Base-by-base conservation (phyloP, 2,329 filamentous ascomycete species). In the Alternaria burnsii region DNA sequence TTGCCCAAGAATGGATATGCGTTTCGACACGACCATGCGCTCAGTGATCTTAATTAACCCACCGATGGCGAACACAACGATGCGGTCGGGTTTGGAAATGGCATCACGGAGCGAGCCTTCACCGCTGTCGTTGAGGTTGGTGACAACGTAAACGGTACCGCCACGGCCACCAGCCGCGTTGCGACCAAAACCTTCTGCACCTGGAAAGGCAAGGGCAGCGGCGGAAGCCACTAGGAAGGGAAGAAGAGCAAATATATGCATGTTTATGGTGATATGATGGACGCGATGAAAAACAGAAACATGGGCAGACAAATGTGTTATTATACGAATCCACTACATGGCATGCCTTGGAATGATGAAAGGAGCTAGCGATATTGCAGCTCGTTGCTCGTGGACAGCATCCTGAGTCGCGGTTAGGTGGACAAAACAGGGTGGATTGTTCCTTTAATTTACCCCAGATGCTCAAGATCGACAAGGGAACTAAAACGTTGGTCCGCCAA, bases 81-180 rank as follows among this genome's bases (percentile, higher is more conserved):
- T 84, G 34, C 83, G 82, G 62, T 84, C 81, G 1, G 81, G 63
- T 53, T 79, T 66, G 0, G 81, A 83, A 36, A 85, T 82, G 14
- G 82, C 83, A 66, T 86, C 83, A 26, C 83, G 82, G 10, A 85
- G 79, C 3, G 83, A 85, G 2, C 83, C 83, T 8, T 79, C 62
- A 5, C 83, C 84, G 3, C 78, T 78, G 65, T 85, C 83, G 53
- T 81, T 75, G 11, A 85, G 72, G 61, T 82, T 85, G 16, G 80
- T 82, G 10, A 85, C 82, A 44, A 83, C 77, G 68, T 84, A 84
- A 24, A 83, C 81, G 4, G 76, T 78, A 30, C 83, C 83, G 18
- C 78, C 77, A 41, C 82, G 78, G 8, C 83, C 83, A 28, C 83
- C 82, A 6, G 80, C 74, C 4, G 83, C 82, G 46, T 82, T 75